Conservation (phyloP, 2,329 filamentous ascomycete species). For the Zasmidium citrigriseum region DNA sequence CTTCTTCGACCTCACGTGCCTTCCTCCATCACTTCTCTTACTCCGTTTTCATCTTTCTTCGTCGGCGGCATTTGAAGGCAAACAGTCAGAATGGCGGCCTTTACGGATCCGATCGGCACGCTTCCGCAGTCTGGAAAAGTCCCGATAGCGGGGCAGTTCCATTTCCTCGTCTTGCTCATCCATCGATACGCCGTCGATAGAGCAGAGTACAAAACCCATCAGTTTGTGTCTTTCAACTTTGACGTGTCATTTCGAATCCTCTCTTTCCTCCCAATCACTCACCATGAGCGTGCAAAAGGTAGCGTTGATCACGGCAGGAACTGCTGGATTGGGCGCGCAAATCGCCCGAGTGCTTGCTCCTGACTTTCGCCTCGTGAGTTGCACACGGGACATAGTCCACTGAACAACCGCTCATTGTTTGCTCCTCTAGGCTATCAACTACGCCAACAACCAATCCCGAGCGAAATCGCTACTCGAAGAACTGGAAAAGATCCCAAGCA, state of each 20-base stretch:
- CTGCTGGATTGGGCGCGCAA: slow-evolving; percentile 51
- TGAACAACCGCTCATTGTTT: slow-evolving; percentile 13
- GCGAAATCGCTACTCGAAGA: slow-evolving; percentile 44
- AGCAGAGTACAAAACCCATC: neutral
- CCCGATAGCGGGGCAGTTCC: neutral
- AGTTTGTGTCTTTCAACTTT: neutral
- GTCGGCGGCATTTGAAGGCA: neutral
- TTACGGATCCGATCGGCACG: neutral
- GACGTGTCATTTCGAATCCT: neutral
- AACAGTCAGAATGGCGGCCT: neutral
- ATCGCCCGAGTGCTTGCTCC: slow-evolving; percentile 49
- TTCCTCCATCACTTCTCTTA: neutral
- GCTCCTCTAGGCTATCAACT: slow-evolving; percentile 46
- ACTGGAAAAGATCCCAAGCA: slow-evolving; percentile 40
- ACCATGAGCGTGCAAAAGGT: slow-evolving; percentile 45
- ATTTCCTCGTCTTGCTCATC: neutral
- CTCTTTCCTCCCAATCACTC: neutral
- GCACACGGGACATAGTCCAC: neutral
- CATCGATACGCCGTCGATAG: neutral
- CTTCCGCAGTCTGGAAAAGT: neutral
- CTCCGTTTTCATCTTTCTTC: neutral
- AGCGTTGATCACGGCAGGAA: slow-evolving; percentile 50
- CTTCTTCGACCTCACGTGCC: neutral
- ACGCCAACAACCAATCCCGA: slow-evolving; percentile 46
- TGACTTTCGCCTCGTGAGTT: slow-evolving; percentile 47